Base-by-base conservation (phyloP, 2,329 filamentous ascomycete genomes). In the Phialophora expanda region DNA sequence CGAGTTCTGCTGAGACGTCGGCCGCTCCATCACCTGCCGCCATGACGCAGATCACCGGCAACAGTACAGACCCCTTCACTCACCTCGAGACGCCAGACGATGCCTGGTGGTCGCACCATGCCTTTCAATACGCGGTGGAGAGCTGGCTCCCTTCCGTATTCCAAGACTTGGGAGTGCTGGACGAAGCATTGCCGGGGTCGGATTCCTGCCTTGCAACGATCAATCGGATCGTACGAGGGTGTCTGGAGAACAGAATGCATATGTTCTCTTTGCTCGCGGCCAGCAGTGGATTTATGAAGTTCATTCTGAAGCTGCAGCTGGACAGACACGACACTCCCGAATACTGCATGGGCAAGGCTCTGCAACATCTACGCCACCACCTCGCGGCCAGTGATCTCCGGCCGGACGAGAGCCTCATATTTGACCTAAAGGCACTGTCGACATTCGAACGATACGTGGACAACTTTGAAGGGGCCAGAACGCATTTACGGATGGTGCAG, bases 221-320 rank as follows among this genome's bases (percentile, higher is more conserved):
- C 54, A n/a, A 60, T 24, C 58, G 57, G 14, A 66, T 69, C 30
- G 34, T 69, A 11, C 61, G 64, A 38, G 67, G 67, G 24, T 66
- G 64, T 30, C 55, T 66, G 4, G 51, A 24, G 17, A 62, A 66
- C 44, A 17, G 64, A 22, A 69, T 69, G 67, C 67, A 69, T 34
- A 69, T 69, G 67, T 69, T 62, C 24, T 64, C 61, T 6, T n/a
- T 69, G n/a, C 62, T 69, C n/a, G 64, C 67, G 17, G 64, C 67
- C 3, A 69, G 67, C 28, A 59, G 51, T 4, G 64, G 64, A 5
- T 65, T 56, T 34, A 20, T 60, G 17, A 69, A 66, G 51, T 66
- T 55, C 48, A 51, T 69, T n/a, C 17, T 66, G 24, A 38, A 48
- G 20, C 57, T 62, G 2, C 67, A 56, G 24, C 55, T 62, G 4